Percentiles rank a stretch among this genome's conserved stretches.
These are phyloP conservation scores for Peniophora sp. DNA, from an alignment of 1,284 basidiomycete genomes.

Conservation along the genomic window DNA sequence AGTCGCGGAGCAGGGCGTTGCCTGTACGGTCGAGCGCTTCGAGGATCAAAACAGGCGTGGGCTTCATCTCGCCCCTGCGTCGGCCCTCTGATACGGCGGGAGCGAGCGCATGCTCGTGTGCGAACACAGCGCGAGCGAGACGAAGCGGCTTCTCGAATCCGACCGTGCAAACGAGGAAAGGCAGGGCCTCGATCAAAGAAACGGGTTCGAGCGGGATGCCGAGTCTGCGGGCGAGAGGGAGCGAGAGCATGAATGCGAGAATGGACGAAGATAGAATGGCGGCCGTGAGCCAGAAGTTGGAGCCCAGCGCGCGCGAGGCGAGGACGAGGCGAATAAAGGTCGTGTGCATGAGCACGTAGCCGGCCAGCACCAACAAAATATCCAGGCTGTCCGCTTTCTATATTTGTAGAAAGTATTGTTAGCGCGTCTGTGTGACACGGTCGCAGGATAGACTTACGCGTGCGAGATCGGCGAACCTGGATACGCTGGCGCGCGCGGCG, in stretches of 20 bases:
- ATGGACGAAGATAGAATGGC: slow-evolving; percentile 82
- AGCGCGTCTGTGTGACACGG: neutral
- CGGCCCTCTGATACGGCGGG: slow-evolving; percentile 38
- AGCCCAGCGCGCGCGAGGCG: slow-evolving; percentile 81
- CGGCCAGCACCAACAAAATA: slow-evolving; percentile 91
- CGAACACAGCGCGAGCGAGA: slow-evolving; percentile 86
- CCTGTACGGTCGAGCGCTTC: slow-evolving; percentile 79
- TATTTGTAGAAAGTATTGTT: slow-evolving; percentile 5
- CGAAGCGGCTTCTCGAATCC: slow-evolving; percentile 97
- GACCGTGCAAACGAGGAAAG: slow-evolving; percentile 95
- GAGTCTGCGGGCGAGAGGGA: slow-evolving; percentile 79
- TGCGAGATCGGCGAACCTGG: slow-evolving; percentile 82
- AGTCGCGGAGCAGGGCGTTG: slow-evolving; percentile 84
- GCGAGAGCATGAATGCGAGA: slow-evolving; percentile 82
- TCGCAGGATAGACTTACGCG: slow-evolving; percentile 43
- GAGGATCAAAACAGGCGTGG: slow-evolving; percentile 78
- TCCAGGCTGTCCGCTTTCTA: slow-evolving; percentile 93
- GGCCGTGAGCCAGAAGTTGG: slow-evolving; percentile 83
- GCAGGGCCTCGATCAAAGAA: slow-evolving; percentile 88
- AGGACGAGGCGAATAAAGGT: slow-evolving; percentile 90
- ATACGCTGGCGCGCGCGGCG: slow-evolving; percentile 70
- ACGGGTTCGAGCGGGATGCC: slow-evolving; percentile 90
- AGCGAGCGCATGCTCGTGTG: slow-evolving; percentile 68
- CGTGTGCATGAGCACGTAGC: slow-evolving; percentile 93
- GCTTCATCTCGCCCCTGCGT: slow-evolving; percentile 47